Conservation (phyloP, 306 rosid genomes). For the Prunus kanzakura region DNA sequence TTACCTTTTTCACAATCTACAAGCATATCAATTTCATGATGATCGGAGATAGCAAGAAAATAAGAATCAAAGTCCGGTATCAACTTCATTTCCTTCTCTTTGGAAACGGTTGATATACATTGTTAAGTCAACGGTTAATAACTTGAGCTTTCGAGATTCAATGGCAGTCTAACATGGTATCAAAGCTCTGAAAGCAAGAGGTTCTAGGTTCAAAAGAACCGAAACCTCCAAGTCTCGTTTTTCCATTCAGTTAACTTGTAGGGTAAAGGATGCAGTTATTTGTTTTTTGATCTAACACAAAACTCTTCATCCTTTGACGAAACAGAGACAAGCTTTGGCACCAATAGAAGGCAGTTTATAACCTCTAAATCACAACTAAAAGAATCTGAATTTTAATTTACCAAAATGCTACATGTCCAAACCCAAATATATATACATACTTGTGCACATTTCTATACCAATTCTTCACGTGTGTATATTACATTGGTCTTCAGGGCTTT, state of each 20-base stretch:
- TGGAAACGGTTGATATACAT: too few relatives aligned
- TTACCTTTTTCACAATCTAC: not conserved
- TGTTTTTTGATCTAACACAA: too few relatives aligned
- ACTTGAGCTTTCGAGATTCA: too few relatives aligned
- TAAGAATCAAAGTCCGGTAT: not conserved
- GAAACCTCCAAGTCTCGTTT: too few relatives aligned
- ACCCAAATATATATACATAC: conserved; percentile 25
- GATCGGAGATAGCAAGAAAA: not conserved
- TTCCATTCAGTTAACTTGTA: too few relatives aligned
- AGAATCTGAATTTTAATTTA: not conserved
- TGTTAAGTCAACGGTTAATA: too few relatives aligned
- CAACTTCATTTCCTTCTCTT: too few relatives aligned
- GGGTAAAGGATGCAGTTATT: too few relatives aligned
- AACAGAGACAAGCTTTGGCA: not conserved
- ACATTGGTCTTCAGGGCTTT: conserved; percentile 9
- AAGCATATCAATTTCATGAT: not conserved
- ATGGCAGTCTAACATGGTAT: too few relatives aligned
- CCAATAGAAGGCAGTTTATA: not conserved
- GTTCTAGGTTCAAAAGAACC: too few relatives aligned
- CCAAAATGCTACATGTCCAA: conserved; percentile 21
- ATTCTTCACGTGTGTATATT: conserved; percentile 16
- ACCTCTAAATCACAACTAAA: not conserved
- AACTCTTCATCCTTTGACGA: not conserved
- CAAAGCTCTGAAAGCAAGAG: too few relatives aligned
- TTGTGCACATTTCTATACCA: conserved; percentile 11